Evolutionary conservation across 139 green algal genomes (phyloP).

Genomic region (Dunaliella primolecta): DNA sequence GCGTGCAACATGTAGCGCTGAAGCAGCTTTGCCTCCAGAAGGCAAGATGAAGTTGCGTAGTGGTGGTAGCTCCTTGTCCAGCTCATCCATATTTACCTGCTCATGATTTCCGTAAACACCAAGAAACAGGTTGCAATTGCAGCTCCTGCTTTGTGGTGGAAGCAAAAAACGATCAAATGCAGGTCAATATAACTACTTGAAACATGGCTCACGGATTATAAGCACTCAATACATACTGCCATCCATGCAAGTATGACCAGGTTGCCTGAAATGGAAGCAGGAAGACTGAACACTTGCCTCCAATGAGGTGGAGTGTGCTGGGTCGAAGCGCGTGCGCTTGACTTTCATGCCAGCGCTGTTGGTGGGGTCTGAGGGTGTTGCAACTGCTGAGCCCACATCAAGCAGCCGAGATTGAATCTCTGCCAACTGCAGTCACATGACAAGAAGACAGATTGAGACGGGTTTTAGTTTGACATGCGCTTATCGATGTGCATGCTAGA

Average conservation of each 20-base stretch:
- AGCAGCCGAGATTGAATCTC: conserved; percentile 87
- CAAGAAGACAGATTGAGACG: too few relatives aligned
- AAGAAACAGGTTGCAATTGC: background rate
- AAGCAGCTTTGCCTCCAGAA: conserved; percentile 64
- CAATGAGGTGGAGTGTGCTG: conserved; percentile 37
- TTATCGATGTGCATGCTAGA: too few relatives aligned
- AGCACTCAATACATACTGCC: too few relatives aligned
- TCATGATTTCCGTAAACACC: background rate
- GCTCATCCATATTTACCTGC: conserved; percentile 82
- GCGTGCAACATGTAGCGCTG: conserved; percentile 71
- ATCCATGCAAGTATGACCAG: too few relatives aligned
- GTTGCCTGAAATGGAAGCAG: too few relatives aligned
- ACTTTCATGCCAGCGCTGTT: conserved; percentile 59
- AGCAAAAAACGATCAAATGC: too few relatives aligned
- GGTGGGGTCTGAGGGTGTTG: conserved; percentile 65
- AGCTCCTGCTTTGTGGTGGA: too few relatives aligned
- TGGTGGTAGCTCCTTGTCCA: conserved; percentile 72
- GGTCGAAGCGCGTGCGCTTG: conserved; percentile 62
- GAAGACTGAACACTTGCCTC: too few relatives aligned
- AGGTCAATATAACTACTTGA: too few relatives aligned
- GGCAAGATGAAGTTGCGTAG: conserved; percentile 94
- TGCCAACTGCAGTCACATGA: conserved; percentile 61
- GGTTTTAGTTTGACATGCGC: background rate
- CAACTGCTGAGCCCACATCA: conserved; percentile 87
- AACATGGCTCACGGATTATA: too few relatives aligned